phyloP scores from a whole-genome alignment of 345 rosid genomes.

The Salix udensis region DNA sequence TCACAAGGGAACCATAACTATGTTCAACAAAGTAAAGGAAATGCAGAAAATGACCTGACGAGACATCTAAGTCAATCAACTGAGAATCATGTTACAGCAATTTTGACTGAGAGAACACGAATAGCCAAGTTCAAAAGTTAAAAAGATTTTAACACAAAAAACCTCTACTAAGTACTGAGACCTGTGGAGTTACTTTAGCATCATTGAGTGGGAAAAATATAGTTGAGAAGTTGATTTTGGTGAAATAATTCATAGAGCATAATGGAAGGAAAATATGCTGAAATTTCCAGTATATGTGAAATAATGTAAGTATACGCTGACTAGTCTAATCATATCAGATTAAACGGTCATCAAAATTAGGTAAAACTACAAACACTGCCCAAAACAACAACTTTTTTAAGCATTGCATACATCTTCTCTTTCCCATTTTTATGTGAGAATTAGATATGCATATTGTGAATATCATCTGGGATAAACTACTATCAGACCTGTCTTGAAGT shows the following conservation, averaged over 20 bases:
- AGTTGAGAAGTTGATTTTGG: slow-evolving; percentile 3
- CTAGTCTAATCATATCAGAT: neutral
- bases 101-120: neutral
- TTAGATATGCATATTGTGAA: neutral
- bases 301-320: neutral
- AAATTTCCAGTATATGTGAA: neutral
- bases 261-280: neutral
- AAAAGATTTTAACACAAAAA: neutral
- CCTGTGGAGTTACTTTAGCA: neutral
- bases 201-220: neutral
- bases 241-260: neutral
- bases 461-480: slow-evolving; percentile 5
- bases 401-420: neutral
- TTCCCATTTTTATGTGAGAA: neutral
- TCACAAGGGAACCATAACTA: neutral
- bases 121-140: neutral
- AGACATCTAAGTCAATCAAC: neutral
- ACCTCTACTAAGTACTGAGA: neutral
- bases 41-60: neutral
- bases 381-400: neutral
- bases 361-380: neutral
- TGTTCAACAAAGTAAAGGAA: neutral
- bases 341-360: neutral
- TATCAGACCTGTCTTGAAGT: slow-evolving; percentile 63
- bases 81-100: neutral